phyloP scores from a whole-genome alignment of 768 basidiomycete genomes.

The Termitomyces heimii region DNA sequence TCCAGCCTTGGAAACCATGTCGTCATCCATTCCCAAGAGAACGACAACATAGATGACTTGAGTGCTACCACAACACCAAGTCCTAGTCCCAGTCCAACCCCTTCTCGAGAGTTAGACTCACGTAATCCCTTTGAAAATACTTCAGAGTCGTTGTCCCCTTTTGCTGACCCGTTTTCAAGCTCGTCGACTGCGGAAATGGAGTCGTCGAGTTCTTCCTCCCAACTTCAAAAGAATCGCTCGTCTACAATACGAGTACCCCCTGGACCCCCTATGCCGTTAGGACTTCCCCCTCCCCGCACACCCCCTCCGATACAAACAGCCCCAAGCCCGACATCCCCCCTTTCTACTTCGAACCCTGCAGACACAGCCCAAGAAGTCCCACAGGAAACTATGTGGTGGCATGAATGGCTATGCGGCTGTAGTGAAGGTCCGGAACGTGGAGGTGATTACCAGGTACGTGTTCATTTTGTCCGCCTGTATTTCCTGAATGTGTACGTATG shows the following conservation, averaged over 20 bases:
- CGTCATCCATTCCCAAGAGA: conserved; percentile 44
- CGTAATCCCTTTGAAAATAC: conserved; percentile 47
- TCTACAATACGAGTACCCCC: conserved; percentile 23
- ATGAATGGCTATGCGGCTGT: conserved; percentile 82
- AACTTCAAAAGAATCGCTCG: neutral
- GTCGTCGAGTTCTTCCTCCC: conserved; percentile 14
- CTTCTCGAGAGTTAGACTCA: conserved; percentile 21
- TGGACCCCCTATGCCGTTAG: conserved; percentile 49
- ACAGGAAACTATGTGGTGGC: conserved; percentile 65
- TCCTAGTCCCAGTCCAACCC: conserved; percentile 11
- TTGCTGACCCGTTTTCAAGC: conserved; percentile 30
- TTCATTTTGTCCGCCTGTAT: neutral
- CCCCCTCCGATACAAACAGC: conserved; percentile 41
- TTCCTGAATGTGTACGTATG: neutral
- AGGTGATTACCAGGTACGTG: conserved; percentile 59
- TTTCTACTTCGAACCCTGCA: conserved; percentile 16
- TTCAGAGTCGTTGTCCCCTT: conserved; percentile 41
- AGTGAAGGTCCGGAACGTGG: conserved; percentile 69
- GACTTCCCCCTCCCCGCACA: conserved; percentile 53
- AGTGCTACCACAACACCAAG: conserved; percentile 30
- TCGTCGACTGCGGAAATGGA: conserved; percentile 18
- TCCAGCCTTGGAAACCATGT: conserved; percentile 34
- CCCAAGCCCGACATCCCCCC: conserved; percentile 28
- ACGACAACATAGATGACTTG: conserved; percentile 51
- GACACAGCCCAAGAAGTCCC: conserved; percentile 23